A percentile compares a stretch with the other conserved stretches of the same genome.
phyloP scores from a whole-genome alignment of 768 basidiomycete species.

The Tulasnella sp. region DNA sequence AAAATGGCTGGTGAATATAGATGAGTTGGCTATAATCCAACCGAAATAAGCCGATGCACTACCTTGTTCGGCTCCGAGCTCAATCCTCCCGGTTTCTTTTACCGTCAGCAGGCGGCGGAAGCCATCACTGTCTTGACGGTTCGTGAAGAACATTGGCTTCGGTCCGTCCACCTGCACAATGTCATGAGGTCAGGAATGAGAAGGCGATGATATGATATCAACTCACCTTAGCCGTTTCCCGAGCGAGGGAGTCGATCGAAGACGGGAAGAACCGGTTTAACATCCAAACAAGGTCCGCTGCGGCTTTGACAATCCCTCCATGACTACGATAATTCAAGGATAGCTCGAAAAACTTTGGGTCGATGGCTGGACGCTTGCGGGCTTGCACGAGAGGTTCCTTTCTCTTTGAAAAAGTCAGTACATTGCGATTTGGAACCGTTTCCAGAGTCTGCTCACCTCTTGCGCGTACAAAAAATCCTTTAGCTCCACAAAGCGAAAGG shows the following conservation, averaged over 20 bases:
- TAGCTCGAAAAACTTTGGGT: constrained; percentile 38
- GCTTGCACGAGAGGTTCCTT: background rate
- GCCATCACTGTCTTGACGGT: background rate
- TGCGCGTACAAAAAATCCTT: constrained; percentile 52
- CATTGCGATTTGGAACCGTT: background rate
- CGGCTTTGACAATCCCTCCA: constrained; percentile 58
- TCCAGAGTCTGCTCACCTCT: constrained; percentile 36
- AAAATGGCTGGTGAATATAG: constrained; percentile 63
- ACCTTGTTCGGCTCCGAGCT: constrained; percentile 36
- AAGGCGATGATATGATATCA: background rate
- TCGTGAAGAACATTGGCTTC: constrained; percentile 7
- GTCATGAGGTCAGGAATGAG: background rate
- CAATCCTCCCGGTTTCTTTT: background rate
- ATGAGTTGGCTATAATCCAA: constrained; percentile 39
- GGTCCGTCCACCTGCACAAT: constrained; percentile 1
- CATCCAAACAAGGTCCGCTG: constrained; percentile 48
- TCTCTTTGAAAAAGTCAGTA: background rate
- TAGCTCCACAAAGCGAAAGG: constrained; percentile 58
- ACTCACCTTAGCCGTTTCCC: background rate
- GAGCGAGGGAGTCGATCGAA: constrained; percentile 42
- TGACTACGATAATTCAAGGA: constrained; percentile 58
- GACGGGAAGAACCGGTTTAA: constrained; percentile 50
- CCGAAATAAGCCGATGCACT: constrained; percentile 25
- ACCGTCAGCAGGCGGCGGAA: background rate
- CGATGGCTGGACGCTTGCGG: background rate